A percentile compares a stretch with the other conserved stretches of the same genome.
Evolutionary conservation across 345 rosid species (phyloP).

Genomic region (Eucalyptus urophylla): DNA sequence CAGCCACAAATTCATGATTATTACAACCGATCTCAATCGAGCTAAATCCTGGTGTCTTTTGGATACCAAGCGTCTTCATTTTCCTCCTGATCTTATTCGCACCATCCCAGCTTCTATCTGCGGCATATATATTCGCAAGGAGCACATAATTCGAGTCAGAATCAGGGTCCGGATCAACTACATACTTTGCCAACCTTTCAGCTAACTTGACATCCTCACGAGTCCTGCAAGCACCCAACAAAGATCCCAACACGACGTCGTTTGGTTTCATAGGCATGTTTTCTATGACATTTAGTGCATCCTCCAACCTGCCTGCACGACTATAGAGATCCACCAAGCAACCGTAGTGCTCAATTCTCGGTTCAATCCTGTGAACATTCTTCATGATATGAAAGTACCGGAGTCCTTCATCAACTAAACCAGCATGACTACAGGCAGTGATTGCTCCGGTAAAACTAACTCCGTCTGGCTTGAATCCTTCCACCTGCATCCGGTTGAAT

Average conservation of each 20-base stretch:
- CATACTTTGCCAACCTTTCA: constrained; percentile 34
- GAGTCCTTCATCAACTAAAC: constrained; percentile 57
- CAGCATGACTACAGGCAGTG: constrained; percentile 66
- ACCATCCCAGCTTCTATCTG: constrained; percentile 65
- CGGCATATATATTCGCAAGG: constrained; percentile 62
- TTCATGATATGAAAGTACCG: constrained; percentile 40
- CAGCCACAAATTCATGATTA: constrained; percentile 55
- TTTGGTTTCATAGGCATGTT: constrained; percentile 77
- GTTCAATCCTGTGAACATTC: constrained; percentile 27
- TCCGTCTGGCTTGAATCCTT: constrained; percentile 58
- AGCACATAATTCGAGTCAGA: constrained; percentile 58
- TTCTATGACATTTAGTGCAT: constrained; percentile 37
- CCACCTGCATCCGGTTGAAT: constrained; percentile 40
- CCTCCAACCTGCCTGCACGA: constrained; percentile 74
- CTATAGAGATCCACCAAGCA: constrained; percentile 84
- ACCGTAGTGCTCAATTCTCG: constrained; percentile 75
- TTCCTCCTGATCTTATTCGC: constrained; percentile 50
- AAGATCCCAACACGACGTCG: constrained; percentile 63
- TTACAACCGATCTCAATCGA: constrained; percentile 50
- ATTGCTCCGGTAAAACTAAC: constrained; percentile 58
- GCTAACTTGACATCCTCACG: constrained; percentile 40
- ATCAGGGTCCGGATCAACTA: constrained; percentile 27
- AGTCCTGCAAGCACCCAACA: constrained; percentile 62
- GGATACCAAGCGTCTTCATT: constrained; percentile 66
- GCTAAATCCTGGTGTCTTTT: constrained; percentile 63